These are phyloP conservation scores for Funneliformis mosseae DNA, from an alignment of 192 early-diverging fungal species.

Conservation along the genomic window DNA sequence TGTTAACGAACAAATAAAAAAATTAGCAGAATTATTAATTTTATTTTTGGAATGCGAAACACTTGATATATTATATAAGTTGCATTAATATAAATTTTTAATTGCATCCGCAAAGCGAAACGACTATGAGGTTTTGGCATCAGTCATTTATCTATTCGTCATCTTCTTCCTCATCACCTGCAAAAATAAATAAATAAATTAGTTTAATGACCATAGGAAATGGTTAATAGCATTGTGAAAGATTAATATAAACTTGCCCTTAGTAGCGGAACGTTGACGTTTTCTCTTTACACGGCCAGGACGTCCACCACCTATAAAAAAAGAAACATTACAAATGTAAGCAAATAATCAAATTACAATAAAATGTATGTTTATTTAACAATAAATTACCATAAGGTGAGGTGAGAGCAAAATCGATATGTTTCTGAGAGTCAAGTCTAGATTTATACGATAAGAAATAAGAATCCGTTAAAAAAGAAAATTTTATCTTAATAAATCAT, in stretches of 20 bases:
- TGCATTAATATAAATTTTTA: background rate
- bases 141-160: slow-evolving; percentile 26
- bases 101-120: background rate
- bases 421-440: slow-evolving; percentile 60
- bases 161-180: slow-evolving; percentile 32
- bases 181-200: background rate
- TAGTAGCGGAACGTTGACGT: slow-evolving; percentile 51
- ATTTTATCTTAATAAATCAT: slow-evolving; percentile 55
- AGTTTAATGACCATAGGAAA: background rate
- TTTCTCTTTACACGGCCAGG: slow-evolving; percentile 97
- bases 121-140: background rate
- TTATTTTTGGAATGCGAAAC: background rate
- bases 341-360: slow-evolving; percentile 64
- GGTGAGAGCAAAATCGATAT: slow-evolving; percentile 63
- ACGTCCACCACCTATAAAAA: slow-evolving; percentile 97
- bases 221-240: background rate
- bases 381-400: slow-evolving; percentile 88
- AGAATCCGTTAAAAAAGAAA: slow-evolving; percentile 51
- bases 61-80: background rate
- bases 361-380: slow-evolving; percentile 57
- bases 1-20: too few relatives aligned
- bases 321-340: slow-evolving; percentile 59
- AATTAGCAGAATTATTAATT: too few relatives aligned
- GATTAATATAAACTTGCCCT: background rate
- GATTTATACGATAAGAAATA: background rate